Evolutionary conservation across 2,329 filamentous ascomycete genomes (phyloP).

Genomic region (Septoria petroselini): DNA sequence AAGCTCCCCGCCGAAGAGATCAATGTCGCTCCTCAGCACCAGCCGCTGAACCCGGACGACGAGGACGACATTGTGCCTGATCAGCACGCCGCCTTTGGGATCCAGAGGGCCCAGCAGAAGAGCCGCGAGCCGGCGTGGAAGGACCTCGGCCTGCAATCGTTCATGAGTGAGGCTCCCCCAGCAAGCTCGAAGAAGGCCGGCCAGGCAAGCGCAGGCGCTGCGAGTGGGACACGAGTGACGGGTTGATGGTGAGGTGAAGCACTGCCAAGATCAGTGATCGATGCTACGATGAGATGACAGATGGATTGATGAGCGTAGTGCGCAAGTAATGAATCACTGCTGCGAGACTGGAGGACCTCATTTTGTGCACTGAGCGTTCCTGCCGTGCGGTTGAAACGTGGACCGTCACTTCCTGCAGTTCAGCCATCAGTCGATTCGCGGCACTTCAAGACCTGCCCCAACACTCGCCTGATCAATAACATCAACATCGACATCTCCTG

Average conservation of each 20-base stretch:
- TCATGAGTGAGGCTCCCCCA: slow-evolving; percentile 64
- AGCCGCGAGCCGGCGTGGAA: slow-evolving; percentile 72
- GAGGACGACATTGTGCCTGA: slow-evolving; percentile 84
- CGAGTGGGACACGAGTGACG: slow-evolving; percentile 10
- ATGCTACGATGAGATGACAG: no score
- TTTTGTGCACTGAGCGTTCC: background rate
- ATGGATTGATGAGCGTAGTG: no score
- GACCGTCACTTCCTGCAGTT: no score
- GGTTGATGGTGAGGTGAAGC: slow-evolving; percentile 11
- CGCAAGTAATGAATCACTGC: no score
- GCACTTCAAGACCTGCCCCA: no score
- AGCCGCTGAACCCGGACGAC: slow-evolving; percentile 81
- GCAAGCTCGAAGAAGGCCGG: slow-evolving; percentile 18
- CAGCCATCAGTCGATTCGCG: no score
- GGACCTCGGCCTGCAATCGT: slow-evolving; percentile 68
- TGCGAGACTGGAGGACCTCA: no score
- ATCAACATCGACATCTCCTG: no score
- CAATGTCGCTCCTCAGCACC: slow-evolving; percentile 74
- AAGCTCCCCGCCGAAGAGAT: slow-evolving; percentile 63
- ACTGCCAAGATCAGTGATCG: no score
- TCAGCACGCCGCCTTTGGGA: slow-evolving; percentile 83
- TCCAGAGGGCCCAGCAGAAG: slow-evolving; percentile 73
- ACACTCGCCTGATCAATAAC: no score
- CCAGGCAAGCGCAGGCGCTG: slow-evolving; percentile 20
- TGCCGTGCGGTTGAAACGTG: background rate